Conservation (phyloP, 1,284 basidiomycete species). For the Uromyces viciae-fabae region DNA sequence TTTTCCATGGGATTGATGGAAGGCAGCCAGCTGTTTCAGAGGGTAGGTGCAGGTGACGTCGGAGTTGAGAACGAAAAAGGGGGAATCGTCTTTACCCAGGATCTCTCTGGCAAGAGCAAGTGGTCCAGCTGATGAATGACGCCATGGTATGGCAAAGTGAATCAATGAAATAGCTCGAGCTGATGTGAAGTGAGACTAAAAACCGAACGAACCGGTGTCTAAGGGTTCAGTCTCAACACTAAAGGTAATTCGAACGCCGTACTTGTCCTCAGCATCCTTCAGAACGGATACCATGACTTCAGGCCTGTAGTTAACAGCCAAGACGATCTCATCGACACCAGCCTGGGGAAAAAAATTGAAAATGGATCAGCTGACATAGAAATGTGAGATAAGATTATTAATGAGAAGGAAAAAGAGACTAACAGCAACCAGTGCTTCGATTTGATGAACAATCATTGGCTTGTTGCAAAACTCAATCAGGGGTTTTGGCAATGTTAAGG, state of each 20-base stretch:
- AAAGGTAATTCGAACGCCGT: slow-evolving; percentile 56
- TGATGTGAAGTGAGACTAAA: background rate
- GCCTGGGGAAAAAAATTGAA: slow-evolving; percentile 54
- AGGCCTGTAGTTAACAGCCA: slow-evolving; percentile 61
- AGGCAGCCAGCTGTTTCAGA: slow-evolving; percentile 60
- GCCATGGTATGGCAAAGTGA: background rate
- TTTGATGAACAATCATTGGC: slow-evolving; percentile 59
- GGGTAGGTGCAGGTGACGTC: slow-evolving; percentile 61
- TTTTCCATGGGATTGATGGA: slow-evolving; percentile 59
- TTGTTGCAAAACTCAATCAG: slow-evolving; percentile 60
- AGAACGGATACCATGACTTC: slow-evolving; percentile 61
- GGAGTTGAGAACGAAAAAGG: slow-evolving; percentile 62
- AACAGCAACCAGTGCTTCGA: slow-evolving; percentile 60
- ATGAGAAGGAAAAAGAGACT: slow-evolving; percentile 39
- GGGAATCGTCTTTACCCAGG: slow-evolving; percentile 60
- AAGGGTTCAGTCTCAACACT: slow-evolving; percentile 60
- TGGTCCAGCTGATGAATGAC: slow-evolving; percentile 57
- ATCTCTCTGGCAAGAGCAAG: slow-evolving; percentile 60
- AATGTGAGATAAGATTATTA: too few relatives aligned
- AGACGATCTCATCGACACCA: slow-evolving; percentile 61
- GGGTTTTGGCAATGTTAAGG: slow-evolving; percentile 60
- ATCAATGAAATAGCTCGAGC: background rate
- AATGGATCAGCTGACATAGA: too few relatives aligned
- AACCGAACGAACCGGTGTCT: slow-evolving; percentile 57
- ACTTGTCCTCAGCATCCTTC: slow-evolving; percentile 60